Conservation (phyloP, 163 green algal genomes). For the Prototheca cutis region DNA sequence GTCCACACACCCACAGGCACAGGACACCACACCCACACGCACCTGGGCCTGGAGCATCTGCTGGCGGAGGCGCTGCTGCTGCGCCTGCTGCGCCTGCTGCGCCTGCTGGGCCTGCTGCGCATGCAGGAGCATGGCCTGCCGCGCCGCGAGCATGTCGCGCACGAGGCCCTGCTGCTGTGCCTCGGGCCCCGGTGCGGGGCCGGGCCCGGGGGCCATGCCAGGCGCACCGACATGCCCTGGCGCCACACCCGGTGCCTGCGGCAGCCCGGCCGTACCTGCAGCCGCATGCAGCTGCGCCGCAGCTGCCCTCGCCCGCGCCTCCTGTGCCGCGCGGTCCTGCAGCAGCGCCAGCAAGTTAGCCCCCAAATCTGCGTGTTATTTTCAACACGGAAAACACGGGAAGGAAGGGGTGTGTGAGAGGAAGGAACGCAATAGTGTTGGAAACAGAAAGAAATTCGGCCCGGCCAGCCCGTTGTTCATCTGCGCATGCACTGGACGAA, state of each 20-base stretch:
- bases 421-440: too few species aligned
- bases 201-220: neutral
- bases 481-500: too few species aligned
- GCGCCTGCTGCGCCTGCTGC: neutral
- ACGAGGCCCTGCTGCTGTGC: conserved; percentile 4
- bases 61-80: neutral
- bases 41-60: conserved; percentile 4
- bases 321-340: neutral
- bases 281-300: conserved; percentile 3
- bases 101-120: neutral
- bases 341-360: neutral
- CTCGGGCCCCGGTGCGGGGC: neutral
- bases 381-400: too few species aligned
- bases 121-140: neutral
- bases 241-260: too few species aligned
- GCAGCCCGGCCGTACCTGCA: too few species aligned
- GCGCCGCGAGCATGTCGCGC: neutral
- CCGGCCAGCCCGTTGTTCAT: too few species aligned
- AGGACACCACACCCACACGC: too few species aligned
- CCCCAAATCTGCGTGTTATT: neutral
- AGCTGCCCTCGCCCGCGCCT: too few species aligned
- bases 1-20: too few species aligned
- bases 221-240: neutral
- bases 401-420: too few species aligned
- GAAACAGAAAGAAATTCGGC: too few species aligned